phyloP scores from a whole-genome alignment of 768 basidiomycete species.

The Psilocybe tampanensis region DNA sequence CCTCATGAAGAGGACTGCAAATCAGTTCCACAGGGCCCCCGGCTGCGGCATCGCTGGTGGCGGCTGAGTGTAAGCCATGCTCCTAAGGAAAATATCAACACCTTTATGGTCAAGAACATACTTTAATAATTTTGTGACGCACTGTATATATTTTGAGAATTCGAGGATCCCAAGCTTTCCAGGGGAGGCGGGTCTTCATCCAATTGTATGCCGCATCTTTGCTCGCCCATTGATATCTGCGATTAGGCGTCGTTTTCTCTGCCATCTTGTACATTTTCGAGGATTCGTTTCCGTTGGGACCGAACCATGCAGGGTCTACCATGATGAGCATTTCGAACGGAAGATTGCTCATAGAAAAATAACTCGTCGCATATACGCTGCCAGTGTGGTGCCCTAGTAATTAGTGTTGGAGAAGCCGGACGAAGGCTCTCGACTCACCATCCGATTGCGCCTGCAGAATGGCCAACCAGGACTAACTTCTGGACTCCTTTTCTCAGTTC shows the following conservation, averaged over 20 bases:
- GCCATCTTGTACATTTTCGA: neutral
- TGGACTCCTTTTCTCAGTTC: neutral
- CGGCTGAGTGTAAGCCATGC: neutral
- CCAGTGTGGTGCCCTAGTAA: neutral
- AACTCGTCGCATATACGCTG: neutral
- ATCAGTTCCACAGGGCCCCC: neutral
- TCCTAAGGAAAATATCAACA: neutral
- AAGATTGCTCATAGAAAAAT: neutral
- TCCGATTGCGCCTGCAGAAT: slow-evolving; percentile 1
- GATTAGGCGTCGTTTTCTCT: neutral
- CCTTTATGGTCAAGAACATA: neutral
- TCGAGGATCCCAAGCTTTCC: neutral
- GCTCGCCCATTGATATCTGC: neutral
- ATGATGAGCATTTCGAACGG: slow-evolving; percentile 4
- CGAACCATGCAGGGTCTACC: neutral
- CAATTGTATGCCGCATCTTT: neutral
- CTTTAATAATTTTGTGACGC: no score
- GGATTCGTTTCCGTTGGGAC: neutral
- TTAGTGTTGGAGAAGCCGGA: no score
- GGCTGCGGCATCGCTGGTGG: neutral
- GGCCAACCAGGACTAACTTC: neutral
- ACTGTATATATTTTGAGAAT: neutral
- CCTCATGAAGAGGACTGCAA: neutral
- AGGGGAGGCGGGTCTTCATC: neutral
- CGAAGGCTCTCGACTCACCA: neutral